Evolutionary conservation across 345 rosid species (phyloP), one percentile per base, ranked within the genome.

Genomic region (Cardamine occulta): DNA sequence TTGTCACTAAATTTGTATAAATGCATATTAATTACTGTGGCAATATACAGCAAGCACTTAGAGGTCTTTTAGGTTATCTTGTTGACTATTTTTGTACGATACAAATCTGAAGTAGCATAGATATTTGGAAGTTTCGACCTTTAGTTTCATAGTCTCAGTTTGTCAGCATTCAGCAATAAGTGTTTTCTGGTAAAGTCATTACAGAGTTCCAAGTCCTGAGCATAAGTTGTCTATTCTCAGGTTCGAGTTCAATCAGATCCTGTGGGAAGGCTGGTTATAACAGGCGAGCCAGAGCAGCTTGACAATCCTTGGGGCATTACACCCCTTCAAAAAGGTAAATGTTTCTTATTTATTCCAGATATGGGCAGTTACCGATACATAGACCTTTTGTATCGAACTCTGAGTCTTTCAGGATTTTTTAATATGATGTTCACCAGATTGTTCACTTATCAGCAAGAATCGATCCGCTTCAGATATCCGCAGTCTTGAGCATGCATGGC

Each of bases 301-400:
- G 90, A 92, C 79, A 90, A 88, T 78, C 95, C 95, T 58, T 90
- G 96, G 98, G 98, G 96, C 18, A 88, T 90, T 53, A 87, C 91
- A 52, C 93, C n/a, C 98, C 24, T 93, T 93, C 75, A 88, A 80
- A 65, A 93, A 93, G 98, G 98, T 87, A 83, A 80, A 70, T 82
- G 84, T 87, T 82, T 53, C 17, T 57, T 67, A 40, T 71, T 64
- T 57, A 58, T 21, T 56, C 66, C 39, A 23, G 31, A 31, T 53
- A 12, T 55, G 6, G 42, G 24, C 21, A 40, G 42, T 28, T 14
- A 29, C 56, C 9, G 7, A 68, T 49, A 14, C 74, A 60, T 29
- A 52, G 10, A 54, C 59, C 6, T 26, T 44, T 34, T 14, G 54
- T 37, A 67, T 57, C 59, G 1, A 65, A 47, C 59, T 34, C 24